These are phyloP conservation scores for Marsdenia floribunda DNA, from an alignment of 257 asterid genomes.

Conservation along the genomic window DNA sequence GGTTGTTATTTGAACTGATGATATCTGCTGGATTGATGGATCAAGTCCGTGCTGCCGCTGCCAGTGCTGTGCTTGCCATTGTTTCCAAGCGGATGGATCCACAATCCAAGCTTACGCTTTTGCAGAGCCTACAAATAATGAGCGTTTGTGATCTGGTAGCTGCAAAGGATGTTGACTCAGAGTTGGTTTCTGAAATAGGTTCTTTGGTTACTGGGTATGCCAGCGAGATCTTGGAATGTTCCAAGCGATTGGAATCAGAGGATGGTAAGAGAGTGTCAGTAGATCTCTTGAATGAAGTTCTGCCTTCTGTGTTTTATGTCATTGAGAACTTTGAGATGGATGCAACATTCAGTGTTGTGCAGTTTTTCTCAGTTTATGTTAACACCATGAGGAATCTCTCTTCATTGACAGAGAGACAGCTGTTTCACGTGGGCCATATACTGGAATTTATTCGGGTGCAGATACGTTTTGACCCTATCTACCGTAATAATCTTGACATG, in stretches of 20 bases:
- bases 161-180: constrained; percentile 49
- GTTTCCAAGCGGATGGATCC: constrained; percentile 87
- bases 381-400: constrained; percentile 74
- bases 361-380: constrained; percentile 81
- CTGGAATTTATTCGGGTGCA: constrained; percentile 67
- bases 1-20: constrained; percentile 69
- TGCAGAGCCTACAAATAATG: constrained; percentile 67
- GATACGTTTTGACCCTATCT: constrained; percentile 61
- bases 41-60: constrained; percentile 71
- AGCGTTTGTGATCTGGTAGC: constrained; percentile 67
- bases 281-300: constrained; percentile 78
- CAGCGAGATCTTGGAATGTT: constrained; percentile 74
- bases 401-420: constrained; percentile 58
- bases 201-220: constrained; percentile 85
- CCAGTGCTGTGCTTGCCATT: constrained; percentile 63
- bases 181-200: constrained; percentile 60
- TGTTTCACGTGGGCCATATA: constrained; percentile 69
- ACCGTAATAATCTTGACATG: constrained; percentile 57
- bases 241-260: constrained; percentile 51
- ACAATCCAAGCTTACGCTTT: constrained; percentile 61
- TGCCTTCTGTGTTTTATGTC: constrained; percentile 78
- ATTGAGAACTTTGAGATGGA: constrained; percentile 68
- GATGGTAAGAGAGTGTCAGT: constrained; percentile 54
- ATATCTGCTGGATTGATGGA: constrained; percentile 56
- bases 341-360: constrained; percentile 64